Evolutionary conservation across 306 rosid species (phyloP), one percentile per base, ranked within the genome.

Genomic region (Lupinus albus): DNA sequence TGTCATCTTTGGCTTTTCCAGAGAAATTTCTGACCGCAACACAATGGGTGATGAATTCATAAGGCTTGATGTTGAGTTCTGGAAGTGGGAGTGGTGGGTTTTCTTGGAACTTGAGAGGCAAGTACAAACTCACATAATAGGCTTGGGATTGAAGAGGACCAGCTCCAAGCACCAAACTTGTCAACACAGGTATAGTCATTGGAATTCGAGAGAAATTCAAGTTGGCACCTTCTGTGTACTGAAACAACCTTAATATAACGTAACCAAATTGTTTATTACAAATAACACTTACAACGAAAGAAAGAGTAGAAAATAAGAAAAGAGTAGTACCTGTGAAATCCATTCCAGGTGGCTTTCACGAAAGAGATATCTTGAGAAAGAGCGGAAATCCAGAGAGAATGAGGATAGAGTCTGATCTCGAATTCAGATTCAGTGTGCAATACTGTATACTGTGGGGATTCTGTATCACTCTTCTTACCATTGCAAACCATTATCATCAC

Each of bases 161-260:
- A 0, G 89, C 85, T 18, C 76, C 86, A 0, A 86, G 89, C 33
- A 86, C 88, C 60, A 79, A 78, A 79, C 81, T 83, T n/a, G 95
- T 87, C 63, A 92, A 55, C 10, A 87, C 75, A 0, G 93, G 96
- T 50, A 78, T 42, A 4, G 96, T 89, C 89, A 89, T 80, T 16
- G 89, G 79, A 14, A 92, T 80, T 49, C 91, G 74, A 8, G 98
- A 87, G 83, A 66, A 92, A 65, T 89, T 92, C 51, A 89, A 84
- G 75, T 92, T 89, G 54, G 96, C 96, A 7, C 96, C 96, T 84
- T 86, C 77, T 15, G 68, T 86, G 73, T 76, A 92, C 82, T 92
- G 93, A 84, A 89, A 92, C 75, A 92, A 73, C 76, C 92, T 91
- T 76, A 25, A 3, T 2, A 1, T 6, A 33, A 33, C 7, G 5